Conservation (phyloP, 495 filamentous ascomycete genomes). For the Bryoglossum gracile region DNA sequence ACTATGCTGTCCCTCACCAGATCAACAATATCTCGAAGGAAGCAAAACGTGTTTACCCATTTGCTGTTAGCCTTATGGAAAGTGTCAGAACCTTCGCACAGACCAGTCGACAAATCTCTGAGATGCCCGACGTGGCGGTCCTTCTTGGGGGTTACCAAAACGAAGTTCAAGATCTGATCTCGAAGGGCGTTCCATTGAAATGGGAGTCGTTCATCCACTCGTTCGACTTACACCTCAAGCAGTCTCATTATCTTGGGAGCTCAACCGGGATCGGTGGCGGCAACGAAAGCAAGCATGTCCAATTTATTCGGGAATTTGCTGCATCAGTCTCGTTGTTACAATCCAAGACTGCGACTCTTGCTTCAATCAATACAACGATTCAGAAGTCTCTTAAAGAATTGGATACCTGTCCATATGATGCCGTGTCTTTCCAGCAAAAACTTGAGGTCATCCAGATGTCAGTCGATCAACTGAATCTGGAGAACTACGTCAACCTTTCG, state of each 20-base stretch:
- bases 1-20: slow-evolving; percentile 83
- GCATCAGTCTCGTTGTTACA: slow-evolving; percentile 77
- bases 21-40: slow-evolving; percentile 96
- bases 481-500: slow-evolving; percentile 86
- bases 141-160: slow-evolving; percentile 86
- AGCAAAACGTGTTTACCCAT: slow-evolving; percentile 93
- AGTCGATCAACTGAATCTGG: slow-evolving; percentile 91
- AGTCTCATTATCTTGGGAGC: slow-evolving; percentile 46
- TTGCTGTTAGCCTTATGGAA: slow-evolving; percentile 96
- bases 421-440: slow-evolving; percentile 64
- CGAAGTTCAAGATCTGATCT: slow-evolving; percentile 71
- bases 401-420: slow-evolving; percentile 76
- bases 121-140: slow-evolving; percentile 79
- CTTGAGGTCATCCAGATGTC: slow-evolving; percentile 78
- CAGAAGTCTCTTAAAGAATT: slow-evolving; percentile 76
- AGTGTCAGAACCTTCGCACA: slow-evolving; percentile 85
- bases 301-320: slow-evolving; percentile 92
- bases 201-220: slow-evolving; percentile 98
- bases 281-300: slow-evolving; percentile 85
- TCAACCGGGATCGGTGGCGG: slow-evolving; percentile 47
- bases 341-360: slow-evolving; percentile 69
- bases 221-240: slow-evolving; percentile 83
- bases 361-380: slow-evolving; percentile 72
- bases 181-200: slow-evolving; percentile 77
- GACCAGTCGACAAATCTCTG: slow-evolving; percentile 69